These are phyloP conservation scores for Lanmaoa pseudosensibilis DNA, from an alignment of 768 basidiomycete species.

Conservation along the genomic window DNA sequence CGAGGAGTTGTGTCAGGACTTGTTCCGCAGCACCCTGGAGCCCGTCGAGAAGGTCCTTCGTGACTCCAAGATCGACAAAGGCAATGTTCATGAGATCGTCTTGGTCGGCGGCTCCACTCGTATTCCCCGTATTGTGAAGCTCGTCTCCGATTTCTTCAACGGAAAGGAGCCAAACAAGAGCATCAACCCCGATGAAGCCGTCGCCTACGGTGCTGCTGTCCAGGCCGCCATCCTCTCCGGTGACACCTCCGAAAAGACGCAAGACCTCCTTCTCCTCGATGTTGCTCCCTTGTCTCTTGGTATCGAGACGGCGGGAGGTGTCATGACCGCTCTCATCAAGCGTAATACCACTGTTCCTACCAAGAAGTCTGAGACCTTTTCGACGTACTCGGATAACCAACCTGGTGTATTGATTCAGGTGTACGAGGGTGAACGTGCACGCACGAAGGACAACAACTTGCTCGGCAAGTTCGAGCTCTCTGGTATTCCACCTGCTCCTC, in stretches of 20 bases:
- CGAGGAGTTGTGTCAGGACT: slow-evolving; percentile 92
- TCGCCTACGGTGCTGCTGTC: slow-evolving; percentile 98
- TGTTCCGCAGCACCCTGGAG: slow-evolving; percentile 92
- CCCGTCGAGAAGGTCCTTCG: slow-evolving; percentile 98
- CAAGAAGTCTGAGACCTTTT: slow-evolving; percentile 98
- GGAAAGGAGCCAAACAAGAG: slow-evolving; percentile 99
- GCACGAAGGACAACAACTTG: slow-evolving; percentile 98
- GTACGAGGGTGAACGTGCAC: slow-evolving; percentile 96
- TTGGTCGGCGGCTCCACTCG: slow-evolving; percentile 98
- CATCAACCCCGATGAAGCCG: slow-evolving; percentile 99
- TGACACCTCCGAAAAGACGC: slow-evolving; percentile 97
- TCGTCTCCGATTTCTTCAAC: slow-evolving; percentile 98
- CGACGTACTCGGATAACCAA: slow-evolving; percentile 98
- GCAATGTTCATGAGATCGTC: slow-evolving; percentile 94
- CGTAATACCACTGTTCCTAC: slow-evolving; percentile 98
- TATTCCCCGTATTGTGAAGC: slow-evolving; percentile 96
- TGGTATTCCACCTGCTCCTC: slow-evolving; percentile 94
- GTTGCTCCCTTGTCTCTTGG: slow-evolving; percentile 87
- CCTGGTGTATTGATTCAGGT: slow-evolving; percentile 98
- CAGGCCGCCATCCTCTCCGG: slow-evolving; percentile 98
- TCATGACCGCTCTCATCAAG: slow-evolving; percentile 98
- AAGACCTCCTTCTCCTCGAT: slow-evolving; percentile 93
- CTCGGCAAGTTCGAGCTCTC: slow-evolving; percentile 98
- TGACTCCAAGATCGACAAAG: slow-evolving; percentile 97
- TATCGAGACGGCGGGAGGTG: slow-evolving; percentile 99